Conservation (phyloP, 163 green algal species). For the Scenedesmus sp. region DNA sequence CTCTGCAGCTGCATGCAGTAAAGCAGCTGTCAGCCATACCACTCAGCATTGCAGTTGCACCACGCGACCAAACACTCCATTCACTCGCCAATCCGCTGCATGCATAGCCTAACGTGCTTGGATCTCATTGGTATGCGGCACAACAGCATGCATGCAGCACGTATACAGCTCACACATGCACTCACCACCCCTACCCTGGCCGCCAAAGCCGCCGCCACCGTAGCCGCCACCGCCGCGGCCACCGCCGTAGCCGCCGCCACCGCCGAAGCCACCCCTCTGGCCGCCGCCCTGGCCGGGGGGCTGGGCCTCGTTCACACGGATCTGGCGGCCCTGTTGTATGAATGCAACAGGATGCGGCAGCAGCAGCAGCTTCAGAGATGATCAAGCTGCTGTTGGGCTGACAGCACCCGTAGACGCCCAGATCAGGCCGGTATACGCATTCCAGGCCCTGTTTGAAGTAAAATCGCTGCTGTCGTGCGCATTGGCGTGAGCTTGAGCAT, state of each 20-base stretch:
- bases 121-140: too few species aligned
- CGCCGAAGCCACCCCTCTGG: not conserved
- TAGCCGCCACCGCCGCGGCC: slow-evolving; percentile 29
- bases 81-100: too few species aligned
- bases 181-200: not conserved
- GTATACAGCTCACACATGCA: not conserved
- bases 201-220: slow-evolving; percentile 28
- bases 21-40: too few species aligned
- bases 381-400: not conserved
- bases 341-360: not conserved
- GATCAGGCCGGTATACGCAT: not conserved
- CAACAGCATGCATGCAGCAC: not conserved
- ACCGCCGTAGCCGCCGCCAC: not conserved
- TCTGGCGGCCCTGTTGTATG: slow-evolving; percentile 53
- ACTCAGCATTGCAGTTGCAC: too few species aligned
- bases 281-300: slow-evolving; percentile 24
- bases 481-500: not conserved
- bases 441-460: too few species aligned
- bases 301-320: slow-evolving; percentile 71
- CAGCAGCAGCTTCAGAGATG: not conserved
- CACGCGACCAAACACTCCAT: too few species aligned
- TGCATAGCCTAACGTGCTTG: too few species aligned
- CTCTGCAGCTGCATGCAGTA: too few species aligned
- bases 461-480: not conserved
- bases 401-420: not conserved